Conservation (phyloP, 805 yeast genomes). For the Wickerhamomyces strasburgensis region DNA sequence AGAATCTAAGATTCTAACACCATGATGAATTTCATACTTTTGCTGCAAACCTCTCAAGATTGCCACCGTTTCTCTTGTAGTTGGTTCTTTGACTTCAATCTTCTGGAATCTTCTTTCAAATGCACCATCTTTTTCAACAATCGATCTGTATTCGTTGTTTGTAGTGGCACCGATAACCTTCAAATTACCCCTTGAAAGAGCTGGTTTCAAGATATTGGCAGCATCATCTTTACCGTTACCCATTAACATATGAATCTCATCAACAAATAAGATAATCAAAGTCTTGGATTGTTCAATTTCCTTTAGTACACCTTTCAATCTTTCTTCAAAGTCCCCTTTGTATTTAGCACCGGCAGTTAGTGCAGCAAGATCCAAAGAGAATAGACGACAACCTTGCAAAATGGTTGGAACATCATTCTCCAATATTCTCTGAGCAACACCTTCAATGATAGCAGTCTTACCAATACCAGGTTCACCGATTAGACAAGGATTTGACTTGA, state of each 20-base stretch:
- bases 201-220: slow-evolving; percentile 94
- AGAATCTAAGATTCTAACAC: slow-evolving; percentile 91
- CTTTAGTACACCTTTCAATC: slow-evolving; percentile 92
- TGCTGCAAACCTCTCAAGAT: slow-evolving; percentile 94
- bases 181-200: slow-evolving; percentile 91
- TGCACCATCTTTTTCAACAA: slow-evolving; percentile 95
- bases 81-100: slow-evolving; percentile 93
- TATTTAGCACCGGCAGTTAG: slow-evolving; percentile 98
- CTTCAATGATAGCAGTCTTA: slow-evolving; percentile 96
- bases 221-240: slow-evolving; percentile 98
- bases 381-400: slow-evolving; percentile 72
- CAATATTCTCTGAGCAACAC: slow-evolving; percentile 95
- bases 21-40: slow-evolving; percentile 94
- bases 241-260: slow-evolving; percentile 99
- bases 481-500: slow-evolving; percentile 92
- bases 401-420: slow-evolving; percentile 94
- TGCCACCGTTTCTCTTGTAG: slow-evolving; percentile 89
- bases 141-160: slow-evolving; percentile 86
- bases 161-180: slow-evolving; percentile 99
- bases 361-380: slow-evolving; percentile 91
- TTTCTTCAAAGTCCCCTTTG: slow-evolving; percentile 98
- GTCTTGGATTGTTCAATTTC: slow-evolving; percentile 87
- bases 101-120: slow-evolving; percentile 98
- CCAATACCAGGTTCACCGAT: slow-evolving; percentile 99
- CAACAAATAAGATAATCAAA: slow-evolving; percentile 86